Percentiles rank a stretch among this genome's conserved stretches.
phyloP scores from a whole-genome alignment of 441 rosid species.

The Jatropha podagrica region DNA sequence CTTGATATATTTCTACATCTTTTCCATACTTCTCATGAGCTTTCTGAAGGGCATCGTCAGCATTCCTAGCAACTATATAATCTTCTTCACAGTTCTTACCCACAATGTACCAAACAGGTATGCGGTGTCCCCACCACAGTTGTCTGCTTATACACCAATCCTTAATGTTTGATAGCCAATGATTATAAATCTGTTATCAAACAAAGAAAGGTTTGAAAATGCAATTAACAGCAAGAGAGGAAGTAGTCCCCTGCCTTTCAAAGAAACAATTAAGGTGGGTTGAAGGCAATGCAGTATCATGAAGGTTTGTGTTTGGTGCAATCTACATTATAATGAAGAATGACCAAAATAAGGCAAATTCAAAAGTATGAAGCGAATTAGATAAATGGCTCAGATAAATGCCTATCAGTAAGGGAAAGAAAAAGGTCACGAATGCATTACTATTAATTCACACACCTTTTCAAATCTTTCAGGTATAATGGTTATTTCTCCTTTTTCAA shows the following conservation, averaged over 20 bases:
- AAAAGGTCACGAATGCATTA: conserved; percentile 4
- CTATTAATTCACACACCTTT: conserved; percentile 51
- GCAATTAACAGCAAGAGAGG: background rate
- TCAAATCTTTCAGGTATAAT: conserved; percentile 94
- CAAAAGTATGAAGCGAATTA: background rate
- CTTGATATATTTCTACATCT: conserved; percentile 84
- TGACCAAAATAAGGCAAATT: background rate
- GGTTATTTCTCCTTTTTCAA: conserved; percentile 71
- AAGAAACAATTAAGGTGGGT: background rate
- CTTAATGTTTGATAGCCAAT: conserved; percentile 94
- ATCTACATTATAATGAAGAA: conserved; percentile 1
- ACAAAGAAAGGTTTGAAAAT: conserved; percentile 8
- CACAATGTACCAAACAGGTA: conserved; percentile 95
- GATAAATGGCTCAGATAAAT: background rate
- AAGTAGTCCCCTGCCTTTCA: conserved; percentile 2
- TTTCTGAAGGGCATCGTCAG: conserved; percentile 76
- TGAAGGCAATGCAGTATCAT: background rate
- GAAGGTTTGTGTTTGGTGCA: background rate
- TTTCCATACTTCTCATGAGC: conserved; percentile 74
- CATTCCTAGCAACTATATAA: conserved; percentile 75
- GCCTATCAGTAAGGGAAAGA: background rate
- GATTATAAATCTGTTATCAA: conserved; percentile 74
- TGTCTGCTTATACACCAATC: conserved; percentile 99
- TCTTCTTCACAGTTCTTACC: conserved; percentile 89
- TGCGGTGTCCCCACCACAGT: conserved; percentile 98